Conservation (phyloP, 371 early-diverging fungal genomes). For the Smittium culicis region DNA sequence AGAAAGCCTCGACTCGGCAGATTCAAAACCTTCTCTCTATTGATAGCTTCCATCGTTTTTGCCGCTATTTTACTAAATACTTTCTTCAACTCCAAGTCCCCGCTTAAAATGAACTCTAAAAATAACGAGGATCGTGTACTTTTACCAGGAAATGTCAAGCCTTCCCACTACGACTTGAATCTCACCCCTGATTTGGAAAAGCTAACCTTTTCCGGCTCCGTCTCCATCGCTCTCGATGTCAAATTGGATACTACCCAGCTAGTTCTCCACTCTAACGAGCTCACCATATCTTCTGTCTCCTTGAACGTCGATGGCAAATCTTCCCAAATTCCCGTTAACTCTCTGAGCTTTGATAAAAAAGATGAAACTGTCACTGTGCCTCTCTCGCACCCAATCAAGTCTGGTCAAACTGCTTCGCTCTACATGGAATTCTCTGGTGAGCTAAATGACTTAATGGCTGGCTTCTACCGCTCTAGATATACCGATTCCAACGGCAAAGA, state of each 20-base stretch:
- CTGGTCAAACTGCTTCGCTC: slow-evolving; percentile 24
- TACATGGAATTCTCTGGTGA: slow-evolving; percentile 47
- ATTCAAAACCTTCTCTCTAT: too few relatives aligned
- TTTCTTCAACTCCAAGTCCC: too few relatives aligned
- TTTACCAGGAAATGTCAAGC: slow-evolving; percentile 54
- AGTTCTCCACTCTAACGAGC: slow-evolving; percentile 41
- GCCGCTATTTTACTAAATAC: too few relatives aligned
- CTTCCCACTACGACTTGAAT: slow-evolving; percentile 56
- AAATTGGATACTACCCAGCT: slow-evolving; percentile 35
- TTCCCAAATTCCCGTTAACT: slow-evolving; percentile 34
- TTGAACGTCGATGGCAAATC: slow-evolving; percentile 11
- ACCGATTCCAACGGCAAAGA: slow-evolving; percentile 45
- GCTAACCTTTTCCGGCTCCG: slow-evolving; percentile 52
- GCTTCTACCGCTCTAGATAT: slow-evolving; percentile 70
- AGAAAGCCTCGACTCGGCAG: too few relatives aligned
- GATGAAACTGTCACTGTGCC: slow-evolving; percentile 54
- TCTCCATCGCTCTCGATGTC: slow-evolving; percentile 25
- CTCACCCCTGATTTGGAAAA: slow-evolving; percentile 51
- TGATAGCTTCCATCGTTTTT: too few relatives aligned
- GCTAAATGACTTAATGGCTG: slow-evolving; percentile 66
- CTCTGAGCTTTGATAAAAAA: slow-evolving; percentile 45
- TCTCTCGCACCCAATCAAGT: slow-evolving; percentile 50
- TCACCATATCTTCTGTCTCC: slow-evolving; percentile 44
- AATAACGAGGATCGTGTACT: slow-evolving; percentile 35
- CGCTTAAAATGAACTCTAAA: too few relatives aligned